Evolutionary conservation across 139 green algal species (phyloP).

Genomic region (Closterium sp.): DNA sequence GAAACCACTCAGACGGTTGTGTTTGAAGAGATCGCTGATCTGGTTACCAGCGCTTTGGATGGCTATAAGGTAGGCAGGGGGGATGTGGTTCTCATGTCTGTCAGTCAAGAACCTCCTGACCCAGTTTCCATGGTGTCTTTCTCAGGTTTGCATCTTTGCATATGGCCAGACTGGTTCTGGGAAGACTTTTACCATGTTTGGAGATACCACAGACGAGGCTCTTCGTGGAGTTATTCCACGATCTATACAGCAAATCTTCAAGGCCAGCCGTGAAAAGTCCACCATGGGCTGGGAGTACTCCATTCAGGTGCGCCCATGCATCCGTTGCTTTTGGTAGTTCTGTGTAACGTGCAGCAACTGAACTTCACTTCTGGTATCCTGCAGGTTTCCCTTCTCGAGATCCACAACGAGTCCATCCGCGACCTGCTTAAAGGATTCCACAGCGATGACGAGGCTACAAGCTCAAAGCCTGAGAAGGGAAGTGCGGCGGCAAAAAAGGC

Average conservation of each 20-base stretch:
- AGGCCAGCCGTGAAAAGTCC: constrained; percentile 49
- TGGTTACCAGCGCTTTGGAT: constrained; percentile 93
- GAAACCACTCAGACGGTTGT: constrained; percentile 62
- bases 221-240: constrained; percentile 79
- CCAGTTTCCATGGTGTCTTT: neutral
- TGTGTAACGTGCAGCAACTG: neutral
- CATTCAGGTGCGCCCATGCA: constrained; percentile 60
- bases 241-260: constrained; percentile 77
- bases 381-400: constrained; percentile 83
- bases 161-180: constrained; percentile 96
- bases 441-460: neutral
- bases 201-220: constrained; percentile 38
- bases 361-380: neutral
- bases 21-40: constrained; percentile 86
- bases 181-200: constrained; percentile 97
- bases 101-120: neutral
- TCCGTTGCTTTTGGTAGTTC: neutral
- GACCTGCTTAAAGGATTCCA: constrained; percentile 48
- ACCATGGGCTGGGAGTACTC: constrained; percentile 80
- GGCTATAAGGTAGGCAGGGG: constrained; percentile 69
- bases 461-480: neutral
- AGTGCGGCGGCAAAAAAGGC: neutral
- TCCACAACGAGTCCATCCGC: constrained; percentile 89
- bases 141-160: constrained; percentile 91
- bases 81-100: neutral